Base-by-base conservation (phyloP, 73 alveolate species). In the Paraurostyla sp. region DNA sequence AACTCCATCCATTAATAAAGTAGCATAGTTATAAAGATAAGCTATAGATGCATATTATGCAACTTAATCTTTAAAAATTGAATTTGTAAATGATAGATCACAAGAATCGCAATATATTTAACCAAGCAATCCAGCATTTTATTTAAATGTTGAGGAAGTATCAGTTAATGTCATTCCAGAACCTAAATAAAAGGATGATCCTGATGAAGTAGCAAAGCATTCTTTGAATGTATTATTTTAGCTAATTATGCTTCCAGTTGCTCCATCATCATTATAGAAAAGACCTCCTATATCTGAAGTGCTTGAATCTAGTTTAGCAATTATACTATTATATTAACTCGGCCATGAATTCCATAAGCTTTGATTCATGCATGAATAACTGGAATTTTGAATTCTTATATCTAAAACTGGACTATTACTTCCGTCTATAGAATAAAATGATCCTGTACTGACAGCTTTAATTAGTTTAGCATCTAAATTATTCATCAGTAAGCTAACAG, bases 331-430 rank as follows among this genome's bases (percentile, higher is more conserved):
- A 38, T 65, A 65, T 15, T 15, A 9, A 65, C 43, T 65, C 13
- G 82, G 82, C 82, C 82, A 60, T 4, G 78, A 27, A 27, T 22
- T 23, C 78, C 78, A 60, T 60, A 60, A 7, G 3, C n/a, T 3
- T 3, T 2, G 25, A 32, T 9, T 27, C 30, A 6, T 16, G 22
- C 78, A 60, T 3, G 78, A 60, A 32, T 27, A 60, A 27, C 9
- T 60, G 7, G 13, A 7, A 60, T 18, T 25, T 16, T 45, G 7
- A 7, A 27, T 2, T 25, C 4, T 22, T 13, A 7, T 27, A 25
- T 20, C 32, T 6, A 27, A 60, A 30, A 20, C 23, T 7, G 78
- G 50, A 7, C 51, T 6, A 23, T 11, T 18, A 2, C 45, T 18
- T 9, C 78, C 49, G 6, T 60, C 78, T 7, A 60, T 45, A 16